These are phyloP conservation scores for Cladobotryum protrusum DNA, from an alignment of 2,329 filamentous ascomycete genomes.

Conservation along the genomic window DNA sequence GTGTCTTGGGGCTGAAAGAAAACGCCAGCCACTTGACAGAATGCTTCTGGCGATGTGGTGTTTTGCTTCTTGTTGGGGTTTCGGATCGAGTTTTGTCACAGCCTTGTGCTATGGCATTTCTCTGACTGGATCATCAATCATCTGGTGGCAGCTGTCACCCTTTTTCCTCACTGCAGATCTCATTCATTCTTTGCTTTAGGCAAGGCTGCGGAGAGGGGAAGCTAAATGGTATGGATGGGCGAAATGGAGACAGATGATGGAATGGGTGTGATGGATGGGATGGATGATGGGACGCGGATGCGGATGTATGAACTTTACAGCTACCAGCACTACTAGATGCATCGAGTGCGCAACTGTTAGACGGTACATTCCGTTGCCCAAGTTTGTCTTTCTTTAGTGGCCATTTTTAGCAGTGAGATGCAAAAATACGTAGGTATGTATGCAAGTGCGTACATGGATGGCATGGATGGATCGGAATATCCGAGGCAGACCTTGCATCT, in stretches of 20 bases:
- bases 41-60: no score
- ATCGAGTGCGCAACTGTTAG: no score
- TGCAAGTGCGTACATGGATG: neutral
- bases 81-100: no score
- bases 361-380: no score
- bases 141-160: constrained; percentile 16
- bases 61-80: no score
- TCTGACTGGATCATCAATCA: neutral
- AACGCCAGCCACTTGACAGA: no score
- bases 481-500: no score
- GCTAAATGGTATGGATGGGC: neutral
- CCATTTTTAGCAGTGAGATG: neutral
- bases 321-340: neutral
- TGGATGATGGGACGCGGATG: neutral
- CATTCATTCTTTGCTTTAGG: constrained; percentile 31
- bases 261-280: neutral
- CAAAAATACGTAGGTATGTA: neutral
- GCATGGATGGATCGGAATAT: neutral
- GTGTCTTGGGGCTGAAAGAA: neutral
- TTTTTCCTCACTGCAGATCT: constrained; percentile 48
- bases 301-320: no score
- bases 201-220: constrained; percentile 44
- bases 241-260: neutral
- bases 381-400: no score
- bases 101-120: no score